Conservation (phyloP, 2,329 filamentous ascomycete genomes). For the Catunica adiposa region DNA sequence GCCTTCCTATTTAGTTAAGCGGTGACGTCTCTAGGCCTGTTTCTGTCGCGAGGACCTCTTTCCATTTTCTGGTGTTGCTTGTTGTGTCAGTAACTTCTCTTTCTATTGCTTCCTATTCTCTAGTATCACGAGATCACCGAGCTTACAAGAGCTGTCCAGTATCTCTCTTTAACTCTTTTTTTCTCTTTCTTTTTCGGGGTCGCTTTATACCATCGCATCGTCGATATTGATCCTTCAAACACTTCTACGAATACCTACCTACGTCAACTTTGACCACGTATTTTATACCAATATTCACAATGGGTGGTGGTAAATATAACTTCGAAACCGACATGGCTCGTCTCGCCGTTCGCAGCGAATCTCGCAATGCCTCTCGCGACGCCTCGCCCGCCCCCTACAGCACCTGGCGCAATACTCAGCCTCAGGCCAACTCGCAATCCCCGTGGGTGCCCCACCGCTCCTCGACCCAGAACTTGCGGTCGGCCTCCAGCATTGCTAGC, state of each 20-base stretch:
- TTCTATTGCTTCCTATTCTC: too few relatives aligned
- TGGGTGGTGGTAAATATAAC: not conserved
- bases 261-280: not conserved
- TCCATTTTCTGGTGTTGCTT: not conserved
- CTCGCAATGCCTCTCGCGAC: not conserved
- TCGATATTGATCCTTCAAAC: not conserved
- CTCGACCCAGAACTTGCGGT: slow-evolving; percentile 2
- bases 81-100: too few relatives aligned
- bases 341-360: not conserved
- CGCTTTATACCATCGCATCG: not conserved
- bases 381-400: not conserved
- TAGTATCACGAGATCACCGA: too few relatives aligned
- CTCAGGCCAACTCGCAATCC: not conserved
- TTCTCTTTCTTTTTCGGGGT: too few relatives aligned
- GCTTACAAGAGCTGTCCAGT: too few relatives aligned
- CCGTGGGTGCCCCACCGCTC: slow-evolving; percentile 7
- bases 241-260: not conserved
- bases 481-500: not conserved
- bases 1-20: slow-evolving; percentile 2
- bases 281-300: not conserved
- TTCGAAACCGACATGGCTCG: slow-evolving; percentile 4
- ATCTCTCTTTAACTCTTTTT: too few relatives aligned
- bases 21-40: not conserved
- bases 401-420: not conserved
- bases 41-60: not conserved